A percentile compares a stretch with the other conserved stretches of the same genome.
Evolutionary conservation across 192 early-diverging fungal genomes (phyloP).

Genomic region (Thoreauomyces humboldtii): DNA sequence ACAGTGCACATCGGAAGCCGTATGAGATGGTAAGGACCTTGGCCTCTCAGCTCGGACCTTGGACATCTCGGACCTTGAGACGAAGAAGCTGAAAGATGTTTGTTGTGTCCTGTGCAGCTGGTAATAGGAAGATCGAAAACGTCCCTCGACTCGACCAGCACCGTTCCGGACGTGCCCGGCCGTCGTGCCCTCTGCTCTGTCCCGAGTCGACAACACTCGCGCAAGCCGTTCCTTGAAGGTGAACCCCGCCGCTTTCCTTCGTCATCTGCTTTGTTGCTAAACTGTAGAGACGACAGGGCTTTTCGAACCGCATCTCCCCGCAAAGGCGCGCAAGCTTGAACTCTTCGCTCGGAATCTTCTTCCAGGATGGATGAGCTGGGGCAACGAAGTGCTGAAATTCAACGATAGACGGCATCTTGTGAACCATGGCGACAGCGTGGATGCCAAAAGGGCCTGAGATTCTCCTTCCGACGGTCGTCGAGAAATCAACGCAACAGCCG

Average conservation of each 20-base stretch:
- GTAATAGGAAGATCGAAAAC: background rate
- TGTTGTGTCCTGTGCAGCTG: background rate
- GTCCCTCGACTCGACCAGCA: background rate
- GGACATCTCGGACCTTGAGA: no score
- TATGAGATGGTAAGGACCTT: constrained; percentile 56
- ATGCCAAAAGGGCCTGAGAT: no score
- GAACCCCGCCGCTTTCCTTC: background rate
- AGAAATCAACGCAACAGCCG: no score
- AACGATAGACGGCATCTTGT: constrained; percentile 41
- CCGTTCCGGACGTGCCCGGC: constrained; percentile 11
- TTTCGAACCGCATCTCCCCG: constrained; percentile 1
- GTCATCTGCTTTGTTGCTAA: no score
- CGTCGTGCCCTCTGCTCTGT: constrained; percentile 50
- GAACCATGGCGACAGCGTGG: no score
- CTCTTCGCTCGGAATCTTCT: constrained; percentile 64
- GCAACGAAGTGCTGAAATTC: constrained; percentile 67
- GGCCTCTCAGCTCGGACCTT: background rate
- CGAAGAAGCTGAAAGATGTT: no score
- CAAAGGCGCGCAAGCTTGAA: constrained; percentile 48
- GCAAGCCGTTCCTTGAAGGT: constrained; percentile 62
- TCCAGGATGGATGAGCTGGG: constrained; percentile 62
- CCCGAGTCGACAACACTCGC: constrained; percentile 54
- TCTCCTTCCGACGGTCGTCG: no score
- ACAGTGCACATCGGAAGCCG: constrained; percentile 52
- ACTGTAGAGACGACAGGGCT: no score